These are phyloP conservation scores for Sinapis alba DNA, from an alignment of 441 rosid species.

Conservation along the genomic window DNA sequence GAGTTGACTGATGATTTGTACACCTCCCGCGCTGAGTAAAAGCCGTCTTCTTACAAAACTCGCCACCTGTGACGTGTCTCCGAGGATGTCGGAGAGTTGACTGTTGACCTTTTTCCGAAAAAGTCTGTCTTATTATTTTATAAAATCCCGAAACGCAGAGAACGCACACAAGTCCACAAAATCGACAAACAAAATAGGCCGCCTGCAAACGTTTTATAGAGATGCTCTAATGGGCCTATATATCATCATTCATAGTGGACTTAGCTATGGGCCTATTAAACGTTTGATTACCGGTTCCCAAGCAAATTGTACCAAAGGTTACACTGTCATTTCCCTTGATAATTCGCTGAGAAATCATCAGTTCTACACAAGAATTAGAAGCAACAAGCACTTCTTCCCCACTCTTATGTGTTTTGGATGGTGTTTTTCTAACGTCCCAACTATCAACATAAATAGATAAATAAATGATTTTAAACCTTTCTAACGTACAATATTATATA, in stretches of 20 bases:
- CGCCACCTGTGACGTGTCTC: background rate
- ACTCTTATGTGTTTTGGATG: background rate
- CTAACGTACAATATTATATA: too few species aligned
- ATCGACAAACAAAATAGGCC: background rate
- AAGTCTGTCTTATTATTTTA: too few species aligned
- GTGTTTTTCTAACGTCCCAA: background rate
- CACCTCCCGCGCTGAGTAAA: conserved; percentile 21
- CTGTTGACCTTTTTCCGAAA: background rate
- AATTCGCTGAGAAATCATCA: background rate
- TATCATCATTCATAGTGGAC: background rate
- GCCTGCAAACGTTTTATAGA: background rate
- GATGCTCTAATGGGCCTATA: background rate
- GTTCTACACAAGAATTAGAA: background rate
- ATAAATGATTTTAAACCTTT: too few species aligned
- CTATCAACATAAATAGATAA: too few species aligned
- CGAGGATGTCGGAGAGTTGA: background rate
- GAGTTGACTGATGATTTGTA: conserved; percentile 14
- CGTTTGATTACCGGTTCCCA: background rate
- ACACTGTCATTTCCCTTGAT: background rate
- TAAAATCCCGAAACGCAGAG: too few species aligned
- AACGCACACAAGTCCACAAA: background rate
- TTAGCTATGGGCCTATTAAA: background rate
- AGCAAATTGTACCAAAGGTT: too few species aligned
- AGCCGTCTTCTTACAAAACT: conserved; percentile 9
- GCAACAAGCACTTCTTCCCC: background rate